A percentile compares a stretch with the other conserved stretches of the same genome.
Conservation (phyloP, 2,329 filamentous ascomycete genomes). For the Claviceps fusiformis region DNA sequence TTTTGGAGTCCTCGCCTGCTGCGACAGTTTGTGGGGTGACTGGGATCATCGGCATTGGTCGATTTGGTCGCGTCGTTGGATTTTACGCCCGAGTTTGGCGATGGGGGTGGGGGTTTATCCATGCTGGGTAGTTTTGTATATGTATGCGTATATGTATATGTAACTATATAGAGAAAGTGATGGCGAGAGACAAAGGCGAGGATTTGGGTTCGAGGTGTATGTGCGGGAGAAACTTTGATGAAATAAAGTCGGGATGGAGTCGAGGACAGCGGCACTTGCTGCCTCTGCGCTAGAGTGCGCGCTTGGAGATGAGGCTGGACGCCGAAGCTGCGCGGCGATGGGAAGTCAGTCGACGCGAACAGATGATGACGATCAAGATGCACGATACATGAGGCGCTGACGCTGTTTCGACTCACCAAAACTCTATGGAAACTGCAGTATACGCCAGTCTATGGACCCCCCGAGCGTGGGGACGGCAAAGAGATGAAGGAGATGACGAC, state of each 20-base stretch:
- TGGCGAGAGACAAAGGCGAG: too few relatives aligned
- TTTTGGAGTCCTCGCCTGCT: constrained; percentile 31
- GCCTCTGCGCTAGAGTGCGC: neutral
- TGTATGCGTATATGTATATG: neutral
- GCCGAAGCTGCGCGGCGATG: neutral
- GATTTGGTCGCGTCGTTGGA: constrained; percentile 5
- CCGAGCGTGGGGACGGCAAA: neutral
- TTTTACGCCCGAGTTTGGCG: constrained; percentile 1
- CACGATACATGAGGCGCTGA: neutral
- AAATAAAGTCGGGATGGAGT: neutral
- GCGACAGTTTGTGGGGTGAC: constrained; percentile 23
- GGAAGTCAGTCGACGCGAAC: neutral
- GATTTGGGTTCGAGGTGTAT: neutral
- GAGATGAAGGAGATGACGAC: neutral
- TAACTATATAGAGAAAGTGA: too few relatives aligned
- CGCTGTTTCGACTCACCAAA: neutral
- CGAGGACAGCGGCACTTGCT: neutral
- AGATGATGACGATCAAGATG: neutral
- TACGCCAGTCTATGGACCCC: neutral
- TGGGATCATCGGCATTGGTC: constrained; percentile 19
- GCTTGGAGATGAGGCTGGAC: neutral
- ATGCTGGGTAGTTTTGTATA: neutral
- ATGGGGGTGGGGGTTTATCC: neutral
- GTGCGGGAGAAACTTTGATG: neutral
- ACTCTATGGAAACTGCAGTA: neutral